phyloP scores from a whole-genome alignment of 192 early-diverging fungal species.

The Chytriomyces sp. region DNA sequence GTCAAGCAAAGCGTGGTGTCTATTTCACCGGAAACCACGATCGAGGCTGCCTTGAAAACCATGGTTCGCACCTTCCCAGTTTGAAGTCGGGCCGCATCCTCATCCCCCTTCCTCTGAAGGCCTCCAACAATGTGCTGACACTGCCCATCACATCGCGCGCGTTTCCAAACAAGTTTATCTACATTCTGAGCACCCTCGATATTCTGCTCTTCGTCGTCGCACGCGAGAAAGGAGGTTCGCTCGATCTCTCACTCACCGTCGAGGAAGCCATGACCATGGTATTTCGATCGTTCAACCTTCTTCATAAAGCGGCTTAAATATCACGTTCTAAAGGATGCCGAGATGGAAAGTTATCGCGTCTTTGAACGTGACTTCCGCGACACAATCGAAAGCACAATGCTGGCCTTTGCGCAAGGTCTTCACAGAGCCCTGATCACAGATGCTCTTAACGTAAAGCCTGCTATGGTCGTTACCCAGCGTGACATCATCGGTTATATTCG shows the following conservation, averaged over 20 bases:
- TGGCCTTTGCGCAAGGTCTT: constrained; percentile 55
- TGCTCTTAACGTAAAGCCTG: constrained; percentile 25
- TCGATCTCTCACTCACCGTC: constrained; percentile 28
- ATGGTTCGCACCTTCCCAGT: constrained; percentile 26
- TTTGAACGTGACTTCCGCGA: constrained; percentile 45
- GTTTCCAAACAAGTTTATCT: constrained; percentile 38
- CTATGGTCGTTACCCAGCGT: constrained; percentile 63
- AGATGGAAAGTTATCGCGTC: constrained; percentile 47
- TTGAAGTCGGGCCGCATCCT: not conserved
- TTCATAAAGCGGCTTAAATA: not conserved
- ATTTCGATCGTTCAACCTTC: not conserved
- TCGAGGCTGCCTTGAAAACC: constrained; percentile 48
- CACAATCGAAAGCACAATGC: constrained; percentile 43
- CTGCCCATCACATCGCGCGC: constrained; percentile 59
- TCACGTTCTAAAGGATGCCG: constrained; percentile 21
- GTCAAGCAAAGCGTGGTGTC: constrained; percentile 18
- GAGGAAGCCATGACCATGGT: constrained; percentile 32
- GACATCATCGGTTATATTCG: constrained; percentile 59
- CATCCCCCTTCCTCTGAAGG: constrained; percentile 5
- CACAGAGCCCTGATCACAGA: constrained; percentile 65
- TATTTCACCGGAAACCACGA: constrained; percentile 48
- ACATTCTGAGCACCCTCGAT: constrained; percentile 59
- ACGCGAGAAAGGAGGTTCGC: not conserved
- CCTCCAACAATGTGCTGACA: constrained; percentile 51
- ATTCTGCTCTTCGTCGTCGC: constrained; percentile 40